Evolutionary conservation across 257 asterid species (phyloP), one percentile per base, ranked within the genome.

Genomic region (Plantago major): DNA sequence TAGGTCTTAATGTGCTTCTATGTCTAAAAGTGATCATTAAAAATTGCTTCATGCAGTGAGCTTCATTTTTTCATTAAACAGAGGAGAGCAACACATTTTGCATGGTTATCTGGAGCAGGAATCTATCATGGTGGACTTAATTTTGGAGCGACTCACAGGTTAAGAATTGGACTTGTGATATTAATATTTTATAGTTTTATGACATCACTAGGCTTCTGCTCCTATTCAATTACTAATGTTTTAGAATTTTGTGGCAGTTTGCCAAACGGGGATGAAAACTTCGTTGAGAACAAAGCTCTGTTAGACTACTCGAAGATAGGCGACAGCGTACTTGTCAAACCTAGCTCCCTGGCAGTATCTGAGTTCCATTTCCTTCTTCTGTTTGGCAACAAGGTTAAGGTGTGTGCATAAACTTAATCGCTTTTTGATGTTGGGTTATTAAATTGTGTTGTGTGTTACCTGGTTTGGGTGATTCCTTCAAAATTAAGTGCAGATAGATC

Each of bases 71-170:
- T 84, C 74, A 87, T 93, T 54, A 81, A 89, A 82, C 97, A 93
- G 76, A 87, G 96, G 79, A 85, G 99, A 78, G 89, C 99, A 62
- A 76, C 71, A 46, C 89, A 93, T 80, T 89, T 93, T 76, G 96
- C 99, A 22, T 93, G 99, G 99, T 91, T 93, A 68, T 93, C 99
- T 50, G 99, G 99, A 72, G 97, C 99, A 46, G 99, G 99, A 64
- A 81, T 89, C 76, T 93, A 93, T 71, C 95, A 89, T 11, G 99
- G 97, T 71, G 96, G 84, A 78, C 95, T 93, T 71, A 83, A 87
- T 81, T 93, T 93, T 78, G 99, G 94, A 77, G 86, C 80, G 52
- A 95, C 76, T 17, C 88, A 62, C 64, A 89, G 95, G 99, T 93
- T 67, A 71, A 65, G 66, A 64, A 30, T 62, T 66, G 65, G 28